Percentiles rank a stretch among this genome's conserved stretches.
phyloP scores from a whole-genome alignment of 495 filamentous ascomycete species.

The Podospora tetraspora region DNA sequence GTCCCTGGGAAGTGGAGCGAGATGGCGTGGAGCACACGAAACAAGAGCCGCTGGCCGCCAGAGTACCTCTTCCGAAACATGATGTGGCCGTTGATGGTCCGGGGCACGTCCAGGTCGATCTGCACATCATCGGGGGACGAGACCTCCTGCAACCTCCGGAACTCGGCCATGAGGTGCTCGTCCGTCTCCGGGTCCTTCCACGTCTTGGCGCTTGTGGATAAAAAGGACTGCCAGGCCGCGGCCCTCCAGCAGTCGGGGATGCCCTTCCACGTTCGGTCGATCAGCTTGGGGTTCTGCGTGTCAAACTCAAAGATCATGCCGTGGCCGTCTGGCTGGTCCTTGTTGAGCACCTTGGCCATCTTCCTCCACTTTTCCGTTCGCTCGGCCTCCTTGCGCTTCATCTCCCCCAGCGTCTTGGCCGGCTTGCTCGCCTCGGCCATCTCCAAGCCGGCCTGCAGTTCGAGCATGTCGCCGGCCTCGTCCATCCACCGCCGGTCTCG shows the following conservation, averaged over 20 bases:
- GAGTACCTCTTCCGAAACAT: slow-evolving; percentile 95
- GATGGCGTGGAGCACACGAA: slow-evolving; percentile 86
- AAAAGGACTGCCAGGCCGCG: slow-evolving; percentile 91
- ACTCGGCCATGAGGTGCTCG: slow-evolving; percentile 62
- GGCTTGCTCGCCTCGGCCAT: slow-evolving; percentile 39
- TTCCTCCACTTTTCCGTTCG: slow-evolving; percentile 94
- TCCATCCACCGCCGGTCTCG: slow-evolving; percentile 68
- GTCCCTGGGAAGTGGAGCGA: slow-evolving; percentile 84
- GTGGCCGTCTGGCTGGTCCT: slow-evolving; percentile 47
- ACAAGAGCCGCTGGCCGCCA: slow-evolving; percentile 83
- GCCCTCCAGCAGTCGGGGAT: slow-evolving; percentile 95
- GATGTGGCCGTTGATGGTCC: slow-evolving; percentile 92
- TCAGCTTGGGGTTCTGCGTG: slow-evolving; percentile 72
- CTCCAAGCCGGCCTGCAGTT: slow-evolving; percentile 61
- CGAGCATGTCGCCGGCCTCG: slow-evolving; percentile 87
- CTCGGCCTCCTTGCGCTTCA: slow-evolving; percentile 74
- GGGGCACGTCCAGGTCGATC: slow-evolving; percentile 94
- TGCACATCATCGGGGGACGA: slow-evolving; percentile 89
- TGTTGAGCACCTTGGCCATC: slow-evolving; percentile 74
- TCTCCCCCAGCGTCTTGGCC: background rate
- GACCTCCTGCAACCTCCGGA: slow-evolving; percentile 62
- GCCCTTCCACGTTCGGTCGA: slow-evolving; percentile 93
- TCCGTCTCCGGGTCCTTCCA: slow-evolving; percentile 57
- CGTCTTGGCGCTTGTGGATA: slow-evolving; percentile 72
- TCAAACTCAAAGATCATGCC: slow-evolving; percentile 92